Base-by-base conservation (phyloP, 2,329 filamentous ascomycete species). In the Teratosphaeria epicoccoides region DNA sequence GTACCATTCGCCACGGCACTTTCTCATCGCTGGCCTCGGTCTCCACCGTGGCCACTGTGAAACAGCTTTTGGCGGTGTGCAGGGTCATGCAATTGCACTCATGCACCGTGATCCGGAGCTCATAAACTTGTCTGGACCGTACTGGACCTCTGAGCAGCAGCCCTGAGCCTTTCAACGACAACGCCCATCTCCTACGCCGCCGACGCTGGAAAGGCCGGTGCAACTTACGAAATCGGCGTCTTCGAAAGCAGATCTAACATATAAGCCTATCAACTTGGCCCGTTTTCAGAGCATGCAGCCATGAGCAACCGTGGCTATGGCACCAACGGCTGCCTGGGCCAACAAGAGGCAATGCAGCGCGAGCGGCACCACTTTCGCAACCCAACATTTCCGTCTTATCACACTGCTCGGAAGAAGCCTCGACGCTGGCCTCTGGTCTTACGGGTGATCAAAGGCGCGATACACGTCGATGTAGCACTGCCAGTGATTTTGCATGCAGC, bases 401-500 rank as follows among this genome's bases (percentile, higher is more conserved):
- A 75, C 55, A 67, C 69, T 14, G 65, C 67, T 33, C 70, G 73
- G 54, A 69, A 67, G 46, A 76, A 76, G 60, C 73, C 73, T 24
- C 66, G 71, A 3, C 78, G 81, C 67, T 78, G 80, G 72, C 81
- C 81, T 14, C 71, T 84, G 5, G 81, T 83, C 14, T 72, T 84
- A 43, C 76, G 81, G 55, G 82, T 84, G 66, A 74, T 78, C 63
- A 83, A 83, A 63, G 81, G 81, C 47, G 78, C 80, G 2, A 77
- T 84, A 50, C 81, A 84, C 64, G 68, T 67, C 52, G 74, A 77
- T 29, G 80, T 84, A 53, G 62, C 80, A 24, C 49, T 81, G 3
- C 76, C 80, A 2, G 77, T 84, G 7, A 50, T 76, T 14, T 64
- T 80, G 3, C 81, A 84, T 67, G 76, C 77, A 1, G 52, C 77